phyloP scores from a whole-genome alignment of 108 stramenopile genomes.

The Fistulifera solaris region DNA sequence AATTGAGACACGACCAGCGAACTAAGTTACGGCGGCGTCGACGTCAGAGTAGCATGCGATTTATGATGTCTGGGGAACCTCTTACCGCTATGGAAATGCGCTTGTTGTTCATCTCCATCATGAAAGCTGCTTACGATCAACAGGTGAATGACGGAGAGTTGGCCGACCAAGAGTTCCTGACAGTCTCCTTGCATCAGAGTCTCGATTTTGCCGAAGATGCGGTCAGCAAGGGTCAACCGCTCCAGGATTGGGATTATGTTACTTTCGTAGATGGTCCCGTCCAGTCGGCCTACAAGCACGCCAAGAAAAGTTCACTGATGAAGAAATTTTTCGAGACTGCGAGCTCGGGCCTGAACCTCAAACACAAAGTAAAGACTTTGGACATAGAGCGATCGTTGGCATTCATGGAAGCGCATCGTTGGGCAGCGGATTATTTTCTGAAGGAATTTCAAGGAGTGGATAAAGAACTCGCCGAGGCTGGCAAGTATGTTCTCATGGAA shows the following conservation, averaged over 20 bases:
- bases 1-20: not conserved
- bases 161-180: slow-evolving; percentile 27
- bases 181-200: slow-evolving; percentile 34
- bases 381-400: slow-evolving; percentile 26
- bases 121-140: slow-evolving; percentile 33
- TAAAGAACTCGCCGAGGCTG: slow-evolving; percentile 3
- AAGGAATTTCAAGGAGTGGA: not conserved
- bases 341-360: slow-evolving; percentile 1
- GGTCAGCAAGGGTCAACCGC: slow-evolving; percentile 28
- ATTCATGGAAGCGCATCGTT: slow-evolving; percentile 34
- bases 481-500: slow-evolving; percentile 45
- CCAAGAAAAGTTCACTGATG: not conserved
- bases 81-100: slow-evolving; percentile 23
- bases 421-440: not conserved
- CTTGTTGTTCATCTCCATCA: slow-evolving; percentile 34
- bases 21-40: not conserved
- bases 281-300: slow-evolving; percentile 1
- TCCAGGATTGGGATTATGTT: slow-evolving; percentile 30
- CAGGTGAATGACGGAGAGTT: slow-evolving; percentile 44
- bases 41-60: slow-evolving; percentile 8
- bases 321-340: not conserved
- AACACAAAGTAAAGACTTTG: not conserved
- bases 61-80: slow-evolving; percentile 24
- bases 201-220: slow-evolving; percentile 38
- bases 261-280: slow-evolving; percentile 1